Evolutionary conservation across 1,284 basidiomycete species (phyloP), one percentile per base, ranked within the genome.

Genomic region (Polyporus tsugae): DNA sequence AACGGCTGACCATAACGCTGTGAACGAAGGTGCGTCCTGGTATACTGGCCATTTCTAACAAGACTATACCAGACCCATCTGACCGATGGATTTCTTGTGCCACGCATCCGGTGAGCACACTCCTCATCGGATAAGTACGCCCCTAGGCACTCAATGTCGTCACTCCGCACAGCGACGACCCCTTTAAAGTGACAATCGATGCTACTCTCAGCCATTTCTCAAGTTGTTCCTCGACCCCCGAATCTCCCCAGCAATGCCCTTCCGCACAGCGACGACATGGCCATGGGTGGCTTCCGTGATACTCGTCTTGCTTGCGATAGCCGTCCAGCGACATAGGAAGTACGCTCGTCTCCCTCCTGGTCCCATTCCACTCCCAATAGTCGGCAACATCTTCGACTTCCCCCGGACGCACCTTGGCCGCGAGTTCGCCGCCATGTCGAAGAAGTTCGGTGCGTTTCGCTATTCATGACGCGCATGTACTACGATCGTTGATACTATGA

Each of bases 381-480:
- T 66, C 15, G 65, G 65, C 2, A 66, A 66, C 29, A 22, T 58
- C 2, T 22, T 66, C 33, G 52, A 66, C 36, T 33, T 62, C 52
- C 65, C 65, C 10, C 38, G 35, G 7, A 44, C 7, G 7, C 65
- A 66, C 25, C 41, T 66, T 6, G 65, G 65, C 19, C 52, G 60
- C n/a, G 65, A 62, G 19, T 66, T 62, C 35, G 25, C 19, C 17
- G 41, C 17, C 5, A 6, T 62, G 2, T 22, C 61, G 15, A 4
- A 35, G n/a, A 52, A 35, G 33, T 46, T 36, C n/a, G 61, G 61
- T 62, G 17, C 15, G 22, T 33, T 17, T 11, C 13, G 3, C 4
- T 35, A 25, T 33, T 0, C 52, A 15, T 53, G 13, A 29, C 7
- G 29, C 53, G 53, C 9, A 35, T 17, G 4, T 10, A 49, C 22